Percentiles rank a stretch among this genome's conserved stretches.
phyloP scores from a whole-genome alignment of 169 alveolate genomes.

The Babesia ovata region DNA sequence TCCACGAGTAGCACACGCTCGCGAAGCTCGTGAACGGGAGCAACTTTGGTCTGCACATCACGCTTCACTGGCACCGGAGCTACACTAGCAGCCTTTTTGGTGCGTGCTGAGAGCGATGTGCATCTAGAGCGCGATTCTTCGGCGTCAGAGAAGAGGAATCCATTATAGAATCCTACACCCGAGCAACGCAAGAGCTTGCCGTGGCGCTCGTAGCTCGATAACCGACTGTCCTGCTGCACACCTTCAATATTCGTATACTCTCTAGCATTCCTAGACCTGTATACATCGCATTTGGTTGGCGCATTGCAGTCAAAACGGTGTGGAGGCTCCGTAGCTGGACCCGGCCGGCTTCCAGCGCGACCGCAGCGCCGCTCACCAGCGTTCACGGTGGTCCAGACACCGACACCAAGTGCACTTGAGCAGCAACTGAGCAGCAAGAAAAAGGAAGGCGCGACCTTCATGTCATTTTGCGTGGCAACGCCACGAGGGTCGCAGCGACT shows the following conservation, averaged over 20 bases:
- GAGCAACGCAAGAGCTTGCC: no score
- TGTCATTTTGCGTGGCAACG: slow-evolving; percentile 11
- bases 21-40: slow-evolving; percentile 1
- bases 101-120: neutral
- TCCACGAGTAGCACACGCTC: slow-evolving; percentile 72
- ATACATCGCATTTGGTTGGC: neutral
- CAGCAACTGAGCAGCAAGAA: neutral
- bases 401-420: slow-evolving; percentile 26
- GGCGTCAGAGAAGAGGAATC: neutral
- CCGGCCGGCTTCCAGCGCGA: neutral
- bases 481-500: neutral
- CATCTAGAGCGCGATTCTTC: neutral
- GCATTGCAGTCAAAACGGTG: neutral
- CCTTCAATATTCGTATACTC: no score
- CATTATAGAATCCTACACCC: neutral
- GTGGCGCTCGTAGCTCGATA: no score
- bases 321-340: neutral
- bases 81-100: neutral
- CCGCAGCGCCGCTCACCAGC: neutral
- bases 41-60: neutral
- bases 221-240: no score
- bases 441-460: slow-evolving; percentile 1
- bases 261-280: neutral
- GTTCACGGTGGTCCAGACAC: neutral
- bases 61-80: neutral